Conservation (phyloP, 1,139 yeast species). For the Scheffersomyces parashehatae region DNA sequence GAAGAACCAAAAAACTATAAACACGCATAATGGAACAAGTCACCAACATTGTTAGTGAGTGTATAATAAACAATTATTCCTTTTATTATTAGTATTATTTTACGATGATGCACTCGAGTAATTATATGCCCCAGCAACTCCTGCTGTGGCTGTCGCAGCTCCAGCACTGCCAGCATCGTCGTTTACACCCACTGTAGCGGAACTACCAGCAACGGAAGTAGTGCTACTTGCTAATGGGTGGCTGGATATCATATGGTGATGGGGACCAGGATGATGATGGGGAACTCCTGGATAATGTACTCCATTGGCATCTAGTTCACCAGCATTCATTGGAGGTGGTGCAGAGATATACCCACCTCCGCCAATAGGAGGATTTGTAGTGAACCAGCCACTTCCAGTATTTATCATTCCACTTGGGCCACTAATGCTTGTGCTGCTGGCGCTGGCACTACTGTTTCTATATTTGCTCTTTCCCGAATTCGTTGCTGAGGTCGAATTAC, state of each 20-base stretch:
- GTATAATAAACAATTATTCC: too few relatives aligned
- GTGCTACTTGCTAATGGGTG: conserved; percentile 5
- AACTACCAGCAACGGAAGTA: conserved; percentile 3
- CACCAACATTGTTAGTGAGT: too few relatives aligned
- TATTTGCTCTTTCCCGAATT: conserved; percentile 4
- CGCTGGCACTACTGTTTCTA: conserved; percentile 7
- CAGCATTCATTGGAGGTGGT: neutral
- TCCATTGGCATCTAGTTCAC: neutral
- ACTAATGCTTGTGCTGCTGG: conserved; percentile 3
- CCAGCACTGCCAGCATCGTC: conserved; percentile 2
- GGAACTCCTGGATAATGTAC: conserved; percentile 3
- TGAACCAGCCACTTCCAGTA: conserved; percentile 6
- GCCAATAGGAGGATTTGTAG: conserved; percentile 5
- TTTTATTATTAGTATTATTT: too few relatives aligned
- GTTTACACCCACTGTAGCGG: conserved; percentile 1
- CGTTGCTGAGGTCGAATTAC: neutral
- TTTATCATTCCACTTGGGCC: conserved; percentile 2
- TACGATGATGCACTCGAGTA: neutral
- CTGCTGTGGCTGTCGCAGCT: neutral
- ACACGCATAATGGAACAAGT: too few relatives aligned
- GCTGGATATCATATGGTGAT: conserved; percentile 4
- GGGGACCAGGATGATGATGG: conserved; percentile 3
- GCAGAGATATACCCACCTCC: conserved; percentile 4
- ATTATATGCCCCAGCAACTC: neutral
- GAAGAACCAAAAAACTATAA: too few relatives aligned